Evolutionary conservation across 208 protist genomes (phyloP), one percentile per base, ranked within the genome.

Genomic region (Angomonas deanei): DNA sequence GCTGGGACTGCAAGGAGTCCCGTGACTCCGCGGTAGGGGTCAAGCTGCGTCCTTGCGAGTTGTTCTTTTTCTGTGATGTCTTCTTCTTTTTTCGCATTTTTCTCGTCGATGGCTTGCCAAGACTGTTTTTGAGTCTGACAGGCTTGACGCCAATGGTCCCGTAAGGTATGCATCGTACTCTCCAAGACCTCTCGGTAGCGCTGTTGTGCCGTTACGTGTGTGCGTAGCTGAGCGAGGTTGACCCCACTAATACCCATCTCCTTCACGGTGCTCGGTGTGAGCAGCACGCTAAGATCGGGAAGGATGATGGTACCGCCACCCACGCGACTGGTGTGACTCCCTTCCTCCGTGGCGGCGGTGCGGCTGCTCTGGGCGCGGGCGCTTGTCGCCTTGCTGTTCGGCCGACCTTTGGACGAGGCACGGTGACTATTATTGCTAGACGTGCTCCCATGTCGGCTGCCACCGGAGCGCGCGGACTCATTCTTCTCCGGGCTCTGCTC

Each of bases 121-220:
- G 63, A 42, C 1, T 83, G 76, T 30, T 72, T 65, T 74, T 81
- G 72, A 8, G 62, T 57, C 46, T 48, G 50, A 28, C 84, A 66
- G 10, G 74, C 77, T 32, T 80, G 68, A 24, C 66, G 62, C 69
- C 75, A 82, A 19, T 68, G 49, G 68, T 28, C 24, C 33, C 52
- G 59, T 53, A 84, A 30, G 23, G 74, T 66, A 19, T 53, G 50
- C 47, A 85, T 13, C 17, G 78, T 62, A 31, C 72, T 50, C 60
- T 82, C 70, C 21, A 93, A 65, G 33, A 68, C 81, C 24, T 47
- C 42, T 1, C 79, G 78, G 62, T 85, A 79, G 38, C 67, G 71
- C 72, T 86, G 74, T 32, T 90, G 83, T 42, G 82, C 78, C 6
- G 70, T 50, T 47, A 91, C 82, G 56, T 88, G 82, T n/a, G 70